phyloP scores from a whole-genome alignment of 176 grass and related monocot species.

The Oryza punctata region DNA sequence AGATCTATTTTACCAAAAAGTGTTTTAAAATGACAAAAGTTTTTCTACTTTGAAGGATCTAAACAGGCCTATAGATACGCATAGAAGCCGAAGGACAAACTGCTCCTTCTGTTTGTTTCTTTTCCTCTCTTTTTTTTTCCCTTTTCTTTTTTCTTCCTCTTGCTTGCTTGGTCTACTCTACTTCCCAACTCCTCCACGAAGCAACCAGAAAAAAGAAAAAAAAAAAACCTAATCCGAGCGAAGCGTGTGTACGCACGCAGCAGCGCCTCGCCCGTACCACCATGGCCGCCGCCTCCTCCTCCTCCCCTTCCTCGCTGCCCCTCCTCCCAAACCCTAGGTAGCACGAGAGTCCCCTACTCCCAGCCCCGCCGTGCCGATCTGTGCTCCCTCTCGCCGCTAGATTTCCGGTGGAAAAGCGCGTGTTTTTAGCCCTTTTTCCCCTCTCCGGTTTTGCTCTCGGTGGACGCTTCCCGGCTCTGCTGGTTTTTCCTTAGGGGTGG shows the following conservation, averaged over 20 bases:
- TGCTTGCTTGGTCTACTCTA: constrained; percentile 43
- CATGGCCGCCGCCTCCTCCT: constrained; percentile 33
- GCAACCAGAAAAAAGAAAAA: neutral
- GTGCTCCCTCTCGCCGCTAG: constrained; percentile 10
- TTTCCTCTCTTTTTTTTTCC: neutral
- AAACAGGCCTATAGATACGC: neutral
- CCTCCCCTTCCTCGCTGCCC: neutral
- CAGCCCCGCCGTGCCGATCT: constrained; percentile 24
- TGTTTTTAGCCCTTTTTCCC: constrained; percentile 11
- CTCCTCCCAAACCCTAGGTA: constrained; percentile 55
- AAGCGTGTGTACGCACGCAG: constrained; percentile 25
- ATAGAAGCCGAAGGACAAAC: constrained; percentile 22
- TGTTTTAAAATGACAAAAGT: no score
- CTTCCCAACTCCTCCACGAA: constrained; percentile 14
- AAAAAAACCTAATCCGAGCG: constrained; percentile 33
- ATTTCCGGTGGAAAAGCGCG: constrained; percentile 35
- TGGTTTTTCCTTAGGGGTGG: neutral
- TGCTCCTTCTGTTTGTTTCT: neutral
- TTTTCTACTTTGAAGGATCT: no score
- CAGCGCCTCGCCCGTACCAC: constrained; percentile 20
- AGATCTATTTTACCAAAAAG: no score
- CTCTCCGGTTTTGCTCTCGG: neutral
- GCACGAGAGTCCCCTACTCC: neutral
- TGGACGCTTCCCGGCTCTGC: constrained; percentile 27
- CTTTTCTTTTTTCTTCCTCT: neutral